Evolutionary conservation across 1,284 basidiomycete genomes (phyloP), one percentile per base, ranked within the genome.

Genomic region (Vanrija sp.): DNA sequence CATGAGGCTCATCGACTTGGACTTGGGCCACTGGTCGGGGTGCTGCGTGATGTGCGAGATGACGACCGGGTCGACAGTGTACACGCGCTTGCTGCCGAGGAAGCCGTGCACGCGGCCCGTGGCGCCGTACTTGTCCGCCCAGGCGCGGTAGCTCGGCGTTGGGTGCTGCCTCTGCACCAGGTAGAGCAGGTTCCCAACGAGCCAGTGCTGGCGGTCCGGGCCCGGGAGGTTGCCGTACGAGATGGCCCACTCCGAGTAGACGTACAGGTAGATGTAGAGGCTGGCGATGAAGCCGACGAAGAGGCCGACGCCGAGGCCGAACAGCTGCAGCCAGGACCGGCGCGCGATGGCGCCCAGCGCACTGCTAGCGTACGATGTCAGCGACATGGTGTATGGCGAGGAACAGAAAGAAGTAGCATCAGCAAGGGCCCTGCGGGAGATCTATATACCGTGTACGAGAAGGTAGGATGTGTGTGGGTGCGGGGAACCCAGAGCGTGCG

Each of bases 1-100:
- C 50, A 77, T 79, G 78, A 44, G 83, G 81, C 26, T 82, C 74
- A 2, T 86, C 78, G 55, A 82, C 46, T 82, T 79, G 0, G 86
- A 84, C 68, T 87, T 88, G 15, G 84, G 84, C 66, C 84, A 87
- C 38, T 82, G 78, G 65, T 87, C 84, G 1, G 82, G 78, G 54
- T 81, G 79, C 19, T 78, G 77, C 52, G 52, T 87, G 28, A 46
- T 46, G 28, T 29, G 19, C 26, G 16, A 15, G n/a, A 46, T 25
- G 16, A 26, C 45, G 16, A 46, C 45, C 16, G 45, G 45, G 45
- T 46, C 45, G 9, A 21, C 40, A 9, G 40, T 42, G 40, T 42
- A 42, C 40, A 42, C 40, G n/a, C 19, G n/a, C n/a, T 42, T n/a
- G n/a, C 19, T 21, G 40, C 40, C 40, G n/a, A 42, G 40, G n/a